phyloP scores from a whole-genome alignment of 2,329 filamentous ascomycete species.

The Arachnomyces sp. region DNA sequence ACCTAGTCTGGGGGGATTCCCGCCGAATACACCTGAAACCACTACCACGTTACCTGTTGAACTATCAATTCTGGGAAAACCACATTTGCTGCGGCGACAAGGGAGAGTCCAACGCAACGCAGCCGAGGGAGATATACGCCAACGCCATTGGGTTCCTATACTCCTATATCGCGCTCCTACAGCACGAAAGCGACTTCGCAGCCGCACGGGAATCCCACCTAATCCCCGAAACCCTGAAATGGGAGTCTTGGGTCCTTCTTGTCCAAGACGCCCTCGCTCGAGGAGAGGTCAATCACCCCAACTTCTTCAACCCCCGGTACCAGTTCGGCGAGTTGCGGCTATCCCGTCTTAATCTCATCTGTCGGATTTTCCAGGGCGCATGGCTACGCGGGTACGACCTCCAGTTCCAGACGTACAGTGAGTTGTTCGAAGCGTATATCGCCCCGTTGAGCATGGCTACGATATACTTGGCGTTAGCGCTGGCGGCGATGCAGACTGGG shows the following conservation, averaged over 20 bases:
- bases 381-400: slow-evolving; percentile 7
- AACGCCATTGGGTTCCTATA: slow-evolving; percentile 29
- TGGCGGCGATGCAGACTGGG: too few species aligned
- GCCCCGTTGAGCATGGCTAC: too few species aligned
- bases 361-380: slow-evolving; percentile 8
- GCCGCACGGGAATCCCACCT: slow-evolving; percentile 29
- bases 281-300: slow-evolving; percentile 7
- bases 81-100: slow-evolving; percentile 5
- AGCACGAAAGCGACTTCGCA: slow-evolving; percentile 26
- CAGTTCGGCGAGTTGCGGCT: slow-evolving; percentile 36
- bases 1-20: slow-evolving; percentile 17
- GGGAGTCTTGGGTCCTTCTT: slow-evolving; percentile 21
- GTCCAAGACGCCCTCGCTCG: slow-evolving; percentile 7
- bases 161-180: slow-evolving; percentile 26
- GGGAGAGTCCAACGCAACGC: too few species aligned
- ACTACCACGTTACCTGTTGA: slow-evolving; percentile 16
- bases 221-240: slow-evolving; percentile 21
- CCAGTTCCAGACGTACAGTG: not conserved
- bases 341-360: slow-evolving; percentile 23
- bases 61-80: slow-evolving; percentile 12
- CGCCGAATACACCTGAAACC: slow-evolving; percentile 18
- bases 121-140: too few species aligned
- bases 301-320: slow-evolving; percentile 34
- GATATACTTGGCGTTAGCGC: too few species aligned
- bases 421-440: too few species aligned